Base-by-base conservation (phyloP, 345 rosid species). In the Corchorus capsularis region DNA sequence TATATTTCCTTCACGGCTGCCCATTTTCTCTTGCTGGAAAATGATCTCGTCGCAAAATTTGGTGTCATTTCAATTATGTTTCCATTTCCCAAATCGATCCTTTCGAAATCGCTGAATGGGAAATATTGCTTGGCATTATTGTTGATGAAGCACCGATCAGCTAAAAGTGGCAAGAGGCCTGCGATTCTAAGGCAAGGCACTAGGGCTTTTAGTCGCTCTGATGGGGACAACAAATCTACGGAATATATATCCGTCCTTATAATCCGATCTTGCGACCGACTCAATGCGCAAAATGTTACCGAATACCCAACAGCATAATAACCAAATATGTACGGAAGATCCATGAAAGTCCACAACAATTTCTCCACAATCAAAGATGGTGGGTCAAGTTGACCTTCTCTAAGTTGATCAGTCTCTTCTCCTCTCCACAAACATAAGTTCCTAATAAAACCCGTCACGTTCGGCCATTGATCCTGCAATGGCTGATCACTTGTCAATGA, bases 391-490 rank as follows among this genome's bases (percentile, higher is more conserved):
- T 79, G 89, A 50, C 89, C 88, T 78, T 93, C 99, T 57, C 91
- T 86, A 20, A 85, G 47, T 72, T 77, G 89, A 43, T 91, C 93
- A 9, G 84, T 69, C 75, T 96, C 99, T 80, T 93, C 99, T 37
- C 99, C 99, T 80, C 99, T 92, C 99, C 99, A 96, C 71, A 96
- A 75, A 64, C 97, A 93, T 37, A 87, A 91, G 70, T 86, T 88
- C 69, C 89, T 82, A 0, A 93, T 79, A 70, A 88, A 96, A 37
- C 99, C 99, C 1, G 91, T 83, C 64, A 93, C 88, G 70, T 93
- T 93, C 3, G 99, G 98, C 99, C 99, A 96, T 63, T 87, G 92
- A 83, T 93, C 94, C 71, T 89, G 96, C 73, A 91, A 50, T 27
- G 84, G 69, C 64, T 80, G 52, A 5, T 39, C 85, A 0, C 72